These are phyloP conservation scores for Rehmannia glutinosa DNA, from an alignment of 257 asterid genomes.

Conservation along the genomic window DNA sequence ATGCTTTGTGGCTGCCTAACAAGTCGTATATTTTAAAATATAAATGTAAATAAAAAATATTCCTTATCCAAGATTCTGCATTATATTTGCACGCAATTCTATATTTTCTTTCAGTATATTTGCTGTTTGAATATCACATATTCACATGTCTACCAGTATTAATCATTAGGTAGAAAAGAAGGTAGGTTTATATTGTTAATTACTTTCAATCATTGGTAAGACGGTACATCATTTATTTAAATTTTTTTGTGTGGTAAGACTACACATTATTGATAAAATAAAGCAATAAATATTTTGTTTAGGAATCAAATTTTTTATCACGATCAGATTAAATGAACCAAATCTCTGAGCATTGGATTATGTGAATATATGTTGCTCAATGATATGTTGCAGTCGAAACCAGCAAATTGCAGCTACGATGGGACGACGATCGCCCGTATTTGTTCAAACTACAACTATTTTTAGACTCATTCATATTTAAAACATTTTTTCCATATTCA, in stretches of 20 bases:
- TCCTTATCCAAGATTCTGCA: constrained; percentile 4
- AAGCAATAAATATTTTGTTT: neutral
- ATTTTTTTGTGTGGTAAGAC: neutral
- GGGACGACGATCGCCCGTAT: no score
- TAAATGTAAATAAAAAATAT: no score
- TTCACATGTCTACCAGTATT: neutral
- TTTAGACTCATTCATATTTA: no score
- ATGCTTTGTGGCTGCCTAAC: no score
- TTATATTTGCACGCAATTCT: constrained; percentile 18
- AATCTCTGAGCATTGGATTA: constrained; percentile 17
- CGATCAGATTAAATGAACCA: constrained; percentile 8
- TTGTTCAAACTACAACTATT: no score
- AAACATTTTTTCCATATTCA: no score
- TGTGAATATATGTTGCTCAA: no score
- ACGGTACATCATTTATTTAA: neutral
- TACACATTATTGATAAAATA: neutral
- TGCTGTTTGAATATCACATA: neutral
- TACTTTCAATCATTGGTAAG: constrained; percentile 18
- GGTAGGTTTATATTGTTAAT: neutral
- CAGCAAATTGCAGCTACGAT: neutral
- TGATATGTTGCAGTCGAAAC: neutral
- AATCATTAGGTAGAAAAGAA: constrained; percentile 12
- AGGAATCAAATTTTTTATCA: neutral
- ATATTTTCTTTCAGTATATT: neutral
- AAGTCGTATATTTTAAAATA: no score